A percentile compares a stretch with the other conserved stretches of the same genome.
Conservation (phyloP, 495 filamentous ascomycete species). For the Penicillium paradoxum region DNA sequence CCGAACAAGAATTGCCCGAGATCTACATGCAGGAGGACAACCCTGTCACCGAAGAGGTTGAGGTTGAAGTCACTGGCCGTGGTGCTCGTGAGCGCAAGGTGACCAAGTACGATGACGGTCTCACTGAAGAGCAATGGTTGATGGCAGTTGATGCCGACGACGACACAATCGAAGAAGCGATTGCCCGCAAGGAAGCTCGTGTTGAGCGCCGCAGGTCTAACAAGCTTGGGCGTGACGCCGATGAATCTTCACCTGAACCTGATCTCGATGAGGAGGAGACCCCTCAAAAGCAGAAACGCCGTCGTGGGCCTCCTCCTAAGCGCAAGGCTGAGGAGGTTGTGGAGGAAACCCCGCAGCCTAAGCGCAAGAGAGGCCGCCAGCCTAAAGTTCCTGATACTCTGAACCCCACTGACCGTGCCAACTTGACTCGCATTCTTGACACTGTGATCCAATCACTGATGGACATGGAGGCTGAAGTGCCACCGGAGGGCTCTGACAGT, state of each 20-base stretch:
- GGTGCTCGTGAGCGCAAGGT: slow-evolving; percentile 90
- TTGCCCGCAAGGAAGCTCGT: slow-evolving; percentile 79
- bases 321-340: slow-evolving; percentile 78
- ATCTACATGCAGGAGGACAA: slow-evolving; percentile 87
- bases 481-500: slow-evolving; percentile 56
- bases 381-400: slow-evolving; percentile 58
- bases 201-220: slow-evolving; percentile 74
- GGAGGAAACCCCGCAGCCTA: slow-evolving; percentile 73
- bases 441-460: slow-evolving; percentile 73
- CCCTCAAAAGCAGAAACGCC: slow-evolving; percentile 62
- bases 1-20: slow-evolving; percentile 85
- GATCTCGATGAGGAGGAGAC: slow-evolving; percentile 74
- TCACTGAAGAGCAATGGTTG: slow-evolving; percentile 96
- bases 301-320: slow-evolving; percentile 74
- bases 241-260: slow-evolving; percentile 74
- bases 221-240: slow-evolving; percentile 39
- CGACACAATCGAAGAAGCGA: slow-evolving; percentile 86
- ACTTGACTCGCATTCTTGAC: slow-evolving; percentile 70
- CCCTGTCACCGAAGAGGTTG: slow-evolving; percentile 71
- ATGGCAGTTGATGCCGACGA: slow-evolving; percentile 92
- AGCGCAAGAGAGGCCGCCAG: slow-evolving; percentile 73
- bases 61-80: slow-evolving; percentile 72
- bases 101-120: slow-evolving; percentile 93
- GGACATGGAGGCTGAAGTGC: slow-evolving; percentile 62
- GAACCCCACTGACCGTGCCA: slow-evolving; percentile 41